Evolutionary conservation across 2,329 filamentous ascomycete species (phyloP).

Genomic region (Daldinia sp.): DNA sequence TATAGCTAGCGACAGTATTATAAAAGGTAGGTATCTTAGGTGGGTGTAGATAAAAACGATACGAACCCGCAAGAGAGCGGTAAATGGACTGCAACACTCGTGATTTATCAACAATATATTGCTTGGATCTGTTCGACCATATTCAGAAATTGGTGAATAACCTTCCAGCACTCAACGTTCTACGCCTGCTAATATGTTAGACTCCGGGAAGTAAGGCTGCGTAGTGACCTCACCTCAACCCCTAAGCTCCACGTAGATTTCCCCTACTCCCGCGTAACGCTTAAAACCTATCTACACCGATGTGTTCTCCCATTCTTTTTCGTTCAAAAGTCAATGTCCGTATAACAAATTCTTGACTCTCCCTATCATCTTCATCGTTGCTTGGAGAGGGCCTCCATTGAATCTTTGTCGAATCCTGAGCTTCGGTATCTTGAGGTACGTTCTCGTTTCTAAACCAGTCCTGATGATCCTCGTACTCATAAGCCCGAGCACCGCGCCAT

Average conservation of each 20-base stretch:
- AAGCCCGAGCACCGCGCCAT: constrained; percentile 44
- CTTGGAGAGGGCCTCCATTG: constrained; percentile 30
- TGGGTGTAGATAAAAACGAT: too few relatives aligned
- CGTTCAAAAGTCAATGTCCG: constrained; percentile 31
- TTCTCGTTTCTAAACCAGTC: constrained; percentile 21
- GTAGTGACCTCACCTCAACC: neutral
- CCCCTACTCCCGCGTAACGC: neutral
- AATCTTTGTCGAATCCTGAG: constrained; percentile 7
- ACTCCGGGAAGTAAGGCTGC: neutral
- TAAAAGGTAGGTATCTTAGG: too few relatives aligned
- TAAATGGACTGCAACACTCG: too few relatives aligned
- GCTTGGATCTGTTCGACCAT: too few relatives aligned
- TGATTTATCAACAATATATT: too few relatives aligned
- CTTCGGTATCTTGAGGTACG: neutral
- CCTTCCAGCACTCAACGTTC: too few relatives aligned
- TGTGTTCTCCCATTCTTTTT: constrained; percentile 6
- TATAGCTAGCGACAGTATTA: too few relatives aligned
- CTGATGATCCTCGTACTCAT: constrained; percentile 35
- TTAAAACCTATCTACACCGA: neutral
- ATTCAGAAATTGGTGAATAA: too few relatives aligned
- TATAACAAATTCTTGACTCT: constrained; percentile 43
- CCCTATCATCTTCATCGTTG: neutral
- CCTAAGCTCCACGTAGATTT: neutral
- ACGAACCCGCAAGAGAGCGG: too few relatives aligned
- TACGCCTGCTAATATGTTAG: neutral